phyloP scores from a whole-genome alignment of 495 filamentous ascomycete genomes.

The Bombardia bombarda region DNA sequence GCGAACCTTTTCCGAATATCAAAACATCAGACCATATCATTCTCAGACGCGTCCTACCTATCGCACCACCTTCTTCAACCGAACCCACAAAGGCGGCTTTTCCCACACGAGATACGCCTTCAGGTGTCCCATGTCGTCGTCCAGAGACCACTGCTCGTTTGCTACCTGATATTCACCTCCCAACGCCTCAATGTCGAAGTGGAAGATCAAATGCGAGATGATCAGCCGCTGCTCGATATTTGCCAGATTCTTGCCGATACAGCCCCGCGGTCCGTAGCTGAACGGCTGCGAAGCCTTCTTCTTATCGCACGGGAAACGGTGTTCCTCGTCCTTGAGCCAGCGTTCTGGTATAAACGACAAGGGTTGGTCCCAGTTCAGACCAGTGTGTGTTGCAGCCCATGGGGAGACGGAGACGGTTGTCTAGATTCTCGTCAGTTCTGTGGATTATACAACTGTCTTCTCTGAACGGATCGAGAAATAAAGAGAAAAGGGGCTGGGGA shows the following conservation, averaged over 20 bases:
- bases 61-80: background rate
- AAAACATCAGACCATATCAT: background rate
- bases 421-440: background rate
- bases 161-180: background rate
- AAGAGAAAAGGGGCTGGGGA: background rate
- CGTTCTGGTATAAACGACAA: constrained; percentile 35
- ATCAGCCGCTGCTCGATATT: constrained; percentile 15
- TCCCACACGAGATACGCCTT: constrained; percentile 7
- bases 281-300: constrained; percentile 28
- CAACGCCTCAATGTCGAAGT: constrained; percentile 2
- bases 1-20: background rate
- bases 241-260: constrained; percentile 40
- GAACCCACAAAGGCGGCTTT: constrained; percentile 4
- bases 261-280: constrained; percentile 31
- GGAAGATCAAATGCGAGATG: constrained; percentile 5
- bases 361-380: constrained; percentile 26
- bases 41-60: background rate
- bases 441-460: background rate
- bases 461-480: background rate
- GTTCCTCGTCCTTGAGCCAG: constrained; percentile 31
- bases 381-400: constrained; percentile 11
- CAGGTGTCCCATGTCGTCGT: constrained; percentile 4
- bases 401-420: constrained; percentile 16
- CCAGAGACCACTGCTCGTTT: constrained; percentile 1
- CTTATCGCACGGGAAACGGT: constrained; percentile 3